These are phyloP conservation scores for Saccharomyces paradoxus DNA, from an alignment of 805 yeast genomes.

Conservation along the genomic window DNA sequence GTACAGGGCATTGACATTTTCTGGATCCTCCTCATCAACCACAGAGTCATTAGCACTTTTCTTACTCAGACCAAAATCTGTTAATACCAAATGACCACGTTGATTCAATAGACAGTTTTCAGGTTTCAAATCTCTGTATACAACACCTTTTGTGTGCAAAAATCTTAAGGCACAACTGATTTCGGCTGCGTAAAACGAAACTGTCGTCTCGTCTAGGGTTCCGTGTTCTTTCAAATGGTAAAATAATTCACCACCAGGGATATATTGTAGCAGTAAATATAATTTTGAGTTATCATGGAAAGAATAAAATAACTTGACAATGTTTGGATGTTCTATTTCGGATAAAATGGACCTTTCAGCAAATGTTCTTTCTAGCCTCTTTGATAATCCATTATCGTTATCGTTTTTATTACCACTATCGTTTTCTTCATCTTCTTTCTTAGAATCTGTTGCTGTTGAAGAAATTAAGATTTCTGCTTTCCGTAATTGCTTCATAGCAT, in stretches of 20 bases:
- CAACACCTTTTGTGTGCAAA: constrained; percentile 71
- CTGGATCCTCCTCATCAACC: constrained; percentile 10
- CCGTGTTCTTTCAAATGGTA: constrained; percentile 34
- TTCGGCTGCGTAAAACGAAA: constrained; percentile 74
- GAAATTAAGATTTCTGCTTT: constrained; percentile 70
- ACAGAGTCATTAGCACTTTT: constrained; percentile 15
- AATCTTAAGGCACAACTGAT: constrained; percentile 70
- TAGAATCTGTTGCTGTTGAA: constrained; percentile 9
- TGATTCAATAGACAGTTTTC: constrained; percentile 73
- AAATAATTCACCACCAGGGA: constrained; percentile 82
- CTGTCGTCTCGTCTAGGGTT: constrained; percentile 51
- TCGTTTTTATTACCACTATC: constrained; percentile 3
- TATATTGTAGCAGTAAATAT: constrained; percentile 67
- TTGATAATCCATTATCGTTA: constrained; percentile 20
- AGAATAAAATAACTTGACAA: constrained; percentile 74
- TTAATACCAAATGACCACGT: constrained; percentile 66
- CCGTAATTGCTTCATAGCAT: constrained; percentile 78
- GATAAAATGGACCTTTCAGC: constrained; percentile 71
- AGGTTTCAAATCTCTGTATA: constrained; percentile 82
- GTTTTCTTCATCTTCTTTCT: constrained; percentile 19
- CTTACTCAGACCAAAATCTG: constrained; percentile 78
- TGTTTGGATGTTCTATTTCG: constrained; percentile 66
- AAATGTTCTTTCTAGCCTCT: constrained; percentile 65
- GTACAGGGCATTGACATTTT: constrained; percentile 29
- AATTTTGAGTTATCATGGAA: constrained; percentile 73